Percentiles rank a stretch among this genome's conserved stretches.
phyloP scores from a whole-genome alignment of 192 early-diverging fungal genomes.

The Coemansia sp. region DNA sequence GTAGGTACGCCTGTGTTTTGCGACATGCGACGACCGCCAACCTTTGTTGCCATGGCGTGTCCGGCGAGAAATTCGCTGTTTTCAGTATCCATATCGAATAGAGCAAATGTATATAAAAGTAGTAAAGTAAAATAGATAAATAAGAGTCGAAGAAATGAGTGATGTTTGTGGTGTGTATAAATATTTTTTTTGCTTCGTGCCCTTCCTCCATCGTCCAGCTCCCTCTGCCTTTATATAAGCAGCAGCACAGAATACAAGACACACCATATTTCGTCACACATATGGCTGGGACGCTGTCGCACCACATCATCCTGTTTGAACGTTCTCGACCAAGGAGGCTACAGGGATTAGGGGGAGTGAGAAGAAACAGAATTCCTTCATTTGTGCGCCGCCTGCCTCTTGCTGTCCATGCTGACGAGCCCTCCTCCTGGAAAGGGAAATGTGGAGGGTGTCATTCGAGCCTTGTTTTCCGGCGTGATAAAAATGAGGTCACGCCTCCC shows the following conservation, averaged over 20 bases:
- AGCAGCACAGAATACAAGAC: too few relatives aligned
- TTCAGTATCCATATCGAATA: not conserved
- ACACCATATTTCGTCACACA: too few relatives aligned
- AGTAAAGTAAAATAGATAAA: too few relatives aligned
- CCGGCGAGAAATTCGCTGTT: constrained; percentile 10
- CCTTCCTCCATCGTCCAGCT: too few relatives aligned
- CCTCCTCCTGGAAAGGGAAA: not conserved
- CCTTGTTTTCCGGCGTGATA: too few relatives aligned
- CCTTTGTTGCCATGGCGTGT: constrained; percentile 21
- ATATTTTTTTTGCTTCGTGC: too few relatives aligned
- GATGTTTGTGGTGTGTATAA: too few relatives aligned
- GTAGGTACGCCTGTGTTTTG: constrained; percentile 9
- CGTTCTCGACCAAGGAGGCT: not conserved
- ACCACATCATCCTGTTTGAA: not conserved
- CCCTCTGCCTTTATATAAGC: too few relatives aligned
- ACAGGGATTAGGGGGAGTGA: not conserved
- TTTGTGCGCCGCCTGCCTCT: not conserved
- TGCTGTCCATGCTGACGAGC: not conserved
- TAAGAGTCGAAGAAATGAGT: too few relatives aligned
- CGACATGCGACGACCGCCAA: constrained; percentile 42
- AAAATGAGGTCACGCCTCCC: too few relatives aligned
- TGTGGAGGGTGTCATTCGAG: too few relatives aligned
- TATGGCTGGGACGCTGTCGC: not conserved
- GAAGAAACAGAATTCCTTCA: not conserved
- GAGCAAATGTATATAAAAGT: too few relatives aligned